Base-by-base conservation (phyloP, 257 asterid genomes). In the Solanum pimpinellifolium region DNA sequence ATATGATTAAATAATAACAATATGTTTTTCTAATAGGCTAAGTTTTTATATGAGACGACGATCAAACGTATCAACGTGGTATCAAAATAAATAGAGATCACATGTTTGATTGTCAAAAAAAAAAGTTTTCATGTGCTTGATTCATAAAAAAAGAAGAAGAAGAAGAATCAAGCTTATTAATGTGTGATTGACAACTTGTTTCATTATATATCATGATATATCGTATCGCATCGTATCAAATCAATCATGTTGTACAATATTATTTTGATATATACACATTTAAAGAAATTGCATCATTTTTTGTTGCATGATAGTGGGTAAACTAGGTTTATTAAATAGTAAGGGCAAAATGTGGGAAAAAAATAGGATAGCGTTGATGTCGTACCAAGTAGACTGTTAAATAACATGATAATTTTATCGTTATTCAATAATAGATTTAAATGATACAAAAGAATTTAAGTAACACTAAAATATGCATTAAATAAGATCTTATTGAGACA, bases 311-410 rank as follows among this genome's bases (percentile, higher is more conserved):
- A 52, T 52, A 52, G 62, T 6, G 62, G 62, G n/a, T 52, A 16
- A 52, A 52, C 18, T 52, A 52, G 23, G 23, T 52, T 52, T 56
- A 56, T 56, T 18, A 56, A 56, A 56, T 56, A 56, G 65, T 56
- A 18, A 56, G 65, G 65, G 65, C 11, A 56, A 66, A 66, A 66
- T 66, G 35, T 52, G n/a, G 1, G 13, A 8, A 27, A 27, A 13
- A 27, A 0, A 65, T 0, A 1, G 18, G 11, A 13, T 27, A 27
- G 7, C 1, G 0, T 2, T 4, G 5, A 1, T 0, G 4, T 14
- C 21, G 14, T 37, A 68, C 39, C 5, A 27, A 3, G 2, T 2
- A 4, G 2, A 1, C 13, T 27, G 5, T 27, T 68, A 52, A 27
- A 13, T 68, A n/a, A 27, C 37, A 3, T 68, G 39, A 14, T 5